Conservation (phyloP, 768 basidiomycete genomes). For the Albatrellus ellisii region DNA sequence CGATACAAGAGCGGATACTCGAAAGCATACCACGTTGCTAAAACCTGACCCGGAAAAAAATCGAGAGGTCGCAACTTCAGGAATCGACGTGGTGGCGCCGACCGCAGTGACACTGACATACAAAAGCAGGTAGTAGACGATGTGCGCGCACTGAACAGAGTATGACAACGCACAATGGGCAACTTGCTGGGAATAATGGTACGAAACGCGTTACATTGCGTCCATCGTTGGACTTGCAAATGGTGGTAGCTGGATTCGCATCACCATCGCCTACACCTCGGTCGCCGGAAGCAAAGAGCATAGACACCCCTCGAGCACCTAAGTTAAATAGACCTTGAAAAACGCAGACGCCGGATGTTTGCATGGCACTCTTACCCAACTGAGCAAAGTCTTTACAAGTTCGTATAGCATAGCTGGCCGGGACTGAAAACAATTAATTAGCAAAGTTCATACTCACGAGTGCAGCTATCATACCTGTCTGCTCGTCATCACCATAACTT, state of each 20-base stretch:
- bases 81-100: constrained; percentile 47
- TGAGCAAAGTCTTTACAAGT: constrained; percentile 45
- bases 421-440: constrained; percentile 24
- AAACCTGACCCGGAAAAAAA: constrained; percentile 67
- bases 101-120: constrained; percentile 50
- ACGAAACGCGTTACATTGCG: constrained; percentile 38
- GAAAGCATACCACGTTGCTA: constrained; percentile 42
- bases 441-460: background rate
- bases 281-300: constrained; percentile 58
- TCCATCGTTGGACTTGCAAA: constrained; percentile 49
- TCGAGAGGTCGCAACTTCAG: constrained; percentile 45
- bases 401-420: constrained; percentile 32
- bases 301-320: constrained; percentile 54
- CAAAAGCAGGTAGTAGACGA: background rate
- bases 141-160: too few relatives aligned
- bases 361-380: constrained; percentile 29
- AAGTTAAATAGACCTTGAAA: too few relatives aligned
- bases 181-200: constrained; percentile 44
- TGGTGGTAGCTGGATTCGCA: constrained; percentile 34
- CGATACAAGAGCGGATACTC: background rate
- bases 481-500: constrained; percentile 63
- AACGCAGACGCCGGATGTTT: too few relatives aligned
- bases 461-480: constrained; percentile 34
- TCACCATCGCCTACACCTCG: constrained; percentile 55
- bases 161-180: constrained; percentile 22